phyloP scores from a whole-genome alignment of 768 basidiomycete genomes.

The Terana coerulea region DNA sequence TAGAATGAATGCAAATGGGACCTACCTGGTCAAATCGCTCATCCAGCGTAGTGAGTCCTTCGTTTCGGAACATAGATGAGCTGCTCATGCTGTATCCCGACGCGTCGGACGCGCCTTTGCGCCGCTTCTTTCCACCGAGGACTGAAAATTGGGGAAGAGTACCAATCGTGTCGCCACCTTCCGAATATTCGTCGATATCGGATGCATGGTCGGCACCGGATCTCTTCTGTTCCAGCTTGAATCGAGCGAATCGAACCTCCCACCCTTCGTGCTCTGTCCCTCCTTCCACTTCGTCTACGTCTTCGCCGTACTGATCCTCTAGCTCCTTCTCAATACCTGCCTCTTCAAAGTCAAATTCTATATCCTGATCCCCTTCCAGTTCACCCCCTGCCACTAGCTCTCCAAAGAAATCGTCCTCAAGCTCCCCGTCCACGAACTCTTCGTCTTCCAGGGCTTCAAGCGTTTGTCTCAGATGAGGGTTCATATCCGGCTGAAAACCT shows the following conservation, averaged over 20 bases:
- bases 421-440: slow-evolving; percentile 79
- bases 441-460: slow-evolving; percentile 96
- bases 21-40: slow-evolving; percentile 91
- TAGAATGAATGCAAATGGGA: neutral
- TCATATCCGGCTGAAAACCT: slow-evolving; percentile 94
- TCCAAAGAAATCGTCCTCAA: slow-evolving; percentile 74
- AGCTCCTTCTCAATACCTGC: slow-evolving; percentile 36
- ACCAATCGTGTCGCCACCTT: slow-evolving; percentile 79
- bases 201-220: slow-evolving; percentile 24
- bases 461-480: slow-evolving; percentile 89
- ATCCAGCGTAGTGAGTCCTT: slow-evolving; percentile 83
- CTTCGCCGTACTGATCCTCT: slow-evolving; percentile 19
- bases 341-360: slow-evolving; percentile 68
- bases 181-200: slow-evolving; percentile 53
- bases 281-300: slow-evolving; percentile 17
- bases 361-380: slow-evolving; percentile 52
- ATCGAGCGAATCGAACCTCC: slow-evolving; percentile 78
- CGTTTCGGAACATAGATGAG: slow-evolving; percentile 92
- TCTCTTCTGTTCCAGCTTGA: slow-evolving; percentile 53
- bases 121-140: slow-evolving; percentile 69
- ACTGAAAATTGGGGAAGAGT: slow-evolving; percentile 75
- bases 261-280: slow-evolving; percentile 42
- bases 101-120: slow-evolving; percentile 76
- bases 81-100: slow-evolving; percentile 98
- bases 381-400: slow-evolving; percentile 73